phyloP scores from a whole-genome alignment of 306 rosid species.

The Cotoneaster glaucophyllus region DNA sequence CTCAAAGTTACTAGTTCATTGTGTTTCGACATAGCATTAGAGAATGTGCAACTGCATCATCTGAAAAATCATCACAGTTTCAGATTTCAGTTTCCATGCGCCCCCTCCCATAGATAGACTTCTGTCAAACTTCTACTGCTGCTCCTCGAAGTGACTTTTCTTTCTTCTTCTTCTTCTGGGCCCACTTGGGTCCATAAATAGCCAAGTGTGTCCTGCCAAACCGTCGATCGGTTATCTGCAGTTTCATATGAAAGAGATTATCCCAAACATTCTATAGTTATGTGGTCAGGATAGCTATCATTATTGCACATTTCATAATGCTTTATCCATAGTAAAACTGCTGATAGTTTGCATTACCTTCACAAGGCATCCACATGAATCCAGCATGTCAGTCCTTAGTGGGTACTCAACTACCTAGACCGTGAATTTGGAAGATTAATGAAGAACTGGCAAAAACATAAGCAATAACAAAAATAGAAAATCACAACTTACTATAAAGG shows the following conservation, averaged over 20 bases:
- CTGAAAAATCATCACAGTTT: background rate
- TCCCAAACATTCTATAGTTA: background rate
- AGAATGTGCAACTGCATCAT: slow-evolving; percentile 3
- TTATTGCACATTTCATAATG: background rate
- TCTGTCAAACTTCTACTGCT: slow-evolving; percentile 28
- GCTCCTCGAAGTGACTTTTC: slow-evolving; percentile 13
- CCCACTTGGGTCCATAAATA: slow-evolving; percentile 92
- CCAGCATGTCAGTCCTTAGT: slow-evolving; percentile 70
- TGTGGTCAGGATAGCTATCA: background rate
- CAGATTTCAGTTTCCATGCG: slow-evolving; percentile 3
- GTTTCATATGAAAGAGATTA: slow-evolving; percentile 16
- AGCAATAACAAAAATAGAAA: slow-evolving; percentile 7
- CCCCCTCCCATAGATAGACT: slow-evolving; percentile 11
- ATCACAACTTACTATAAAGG: slow-evolving; percentile 61
- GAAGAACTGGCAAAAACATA: slow-evolving; percentile 13
- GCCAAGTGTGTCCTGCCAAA: slow-evolving; percentile 85
- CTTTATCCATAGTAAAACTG: background rate
- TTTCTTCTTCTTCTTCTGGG: slow-evolving; percentile 66
- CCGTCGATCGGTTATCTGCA: slow-evolving; percentile 77
- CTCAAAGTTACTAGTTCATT: slow-evolving; percentile 1
- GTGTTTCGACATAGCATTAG: background rate
- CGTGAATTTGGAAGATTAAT: slow-evolving; percentile 1
- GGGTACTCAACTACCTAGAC: slow-evolving; percentile 87
- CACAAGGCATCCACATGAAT: slow-evolving; percentile 70
- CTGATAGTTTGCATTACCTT: slow-evolving; percentile 53